Evolutionary conservation across 1,284 basidiomycete species (phyloP), one percentile per base, ranked within the genome.

Genomic region (Xanthoconium separans): DNA sequence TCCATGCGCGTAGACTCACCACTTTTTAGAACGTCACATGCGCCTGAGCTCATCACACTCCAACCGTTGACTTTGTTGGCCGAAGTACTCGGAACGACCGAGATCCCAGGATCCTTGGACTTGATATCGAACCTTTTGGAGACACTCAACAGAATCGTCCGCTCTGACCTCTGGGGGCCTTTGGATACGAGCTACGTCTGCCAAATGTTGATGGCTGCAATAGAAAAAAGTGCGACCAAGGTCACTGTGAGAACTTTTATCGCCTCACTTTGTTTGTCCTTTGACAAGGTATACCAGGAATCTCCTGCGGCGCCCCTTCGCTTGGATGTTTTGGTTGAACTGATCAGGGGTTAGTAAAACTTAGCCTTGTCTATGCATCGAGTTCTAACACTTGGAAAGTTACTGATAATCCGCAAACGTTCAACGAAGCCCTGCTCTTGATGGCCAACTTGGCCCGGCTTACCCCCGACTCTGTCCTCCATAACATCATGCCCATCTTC

Each of bases 401-500:
- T 13, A 90, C 93, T 4, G 83, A 85, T 52, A 98, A 97, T 68
- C 95, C 95, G 2, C 93, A 98, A 68, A 96, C 93, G 0, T 95
- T 95, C 74, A 88, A 98, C 62, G 91, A 96, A 68, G 93, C 95
- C 0, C 77, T 99, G 4, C 77, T 98, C n/a, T 79, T 98, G 29
- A 88, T 98, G 70, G 87, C 94, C 4, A 88, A 81, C 58, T 75
- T 99, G 48, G 91, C 94, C 2, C 82, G 85, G 31, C 77, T 98
- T 43, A 87, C 89, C 1, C 95, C 95, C 0, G 93, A 96, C 55
- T 89, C 92, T 9, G 93, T 97, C 15, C 78, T 98, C 30, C 93
- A 93, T 69, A 95, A 97, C 64, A 83, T 98, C 56, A 98, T 99
- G 94, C 95, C 97, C 7, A 89, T 99, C 54, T 98, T 99, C 75